Evolutionary conservation across 257 asterid species (phyloP), one percentile per base, ranked within the genome.

Genomic region (Forsythia viridissima): DNA sequence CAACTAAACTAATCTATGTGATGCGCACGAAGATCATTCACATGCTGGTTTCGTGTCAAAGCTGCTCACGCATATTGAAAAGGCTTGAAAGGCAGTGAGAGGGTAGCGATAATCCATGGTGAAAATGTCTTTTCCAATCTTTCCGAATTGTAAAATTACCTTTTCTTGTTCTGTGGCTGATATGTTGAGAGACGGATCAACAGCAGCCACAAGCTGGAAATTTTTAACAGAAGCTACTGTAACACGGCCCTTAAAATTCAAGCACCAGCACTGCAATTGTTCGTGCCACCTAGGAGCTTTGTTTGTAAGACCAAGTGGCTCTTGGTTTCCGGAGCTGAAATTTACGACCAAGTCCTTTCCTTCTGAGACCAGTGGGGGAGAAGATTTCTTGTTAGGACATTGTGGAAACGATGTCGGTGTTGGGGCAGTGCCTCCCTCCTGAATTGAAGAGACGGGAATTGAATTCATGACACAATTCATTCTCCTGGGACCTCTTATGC

Each of bases 251-350:
- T 86, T 94, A 84, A 94, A 94, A 79, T 92, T 94, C 13, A 94
- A 71, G 88, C 98, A 94, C 98, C 97, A 94, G 88, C 97, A 94
- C 71, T 90, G 97, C 80, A 92, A 80, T 78, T 92, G 97, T 70
- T 94, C 98, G 65, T 94, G 98, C 97, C 98, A 94, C 76, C 98
- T 85, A 8, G 98, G 98, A 52, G 93, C 80, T 84, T 94, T 94
- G 88, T 94, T 94, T 63, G 88, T 90, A 4, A 94, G 97, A 57
- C 89, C 83, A 24, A 94, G 96, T 0, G 93, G 80, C 76, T 83
- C 91, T 24, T 38, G 79, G 77, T 40, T 73, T 3, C 85, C 80
- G 41, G 87, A 79, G 82, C 85, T 83, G 20, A 73, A 74, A 59
- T 77, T 74, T 46, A 51, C 76, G 68, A 38, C 59, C 0, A 80